Evolutionary conservation across 176 grass and related monocot genomes (phyloP).

Genomic region (Leersia perrieri): DNA sequence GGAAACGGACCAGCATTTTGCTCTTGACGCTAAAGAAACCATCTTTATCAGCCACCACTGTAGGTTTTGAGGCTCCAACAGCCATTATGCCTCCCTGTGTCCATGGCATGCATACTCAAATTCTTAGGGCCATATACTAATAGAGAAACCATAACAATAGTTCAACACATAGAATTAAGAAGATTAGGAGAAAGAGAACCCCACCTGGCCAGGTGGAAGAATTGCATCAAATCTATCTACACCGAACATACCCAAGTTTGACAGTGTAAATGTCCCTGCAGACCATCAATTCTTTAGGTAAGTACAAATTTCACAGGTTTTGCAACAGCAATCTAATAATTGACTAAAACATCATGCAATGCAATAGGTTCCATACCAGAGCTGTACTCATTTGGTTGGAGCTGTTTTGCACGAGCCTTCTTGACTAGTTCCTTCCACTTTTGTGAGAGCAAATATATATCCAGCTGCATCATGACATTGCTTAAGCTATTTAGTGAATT

Average conservation of each 20-base stretch:
- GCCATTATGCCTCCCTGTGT: conserved; percentile 94
- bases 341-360: not conserved
- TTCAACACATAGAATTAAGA: not conserved
- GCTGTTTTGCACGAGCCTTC: conserved; percentile 87
- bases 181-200: conserved; percentile 9
- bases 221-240: conserved; percentile 97
- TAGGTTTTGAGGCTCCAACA: conserved; percentile 91
- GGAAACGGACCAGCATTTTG: conserved; percentile 90
- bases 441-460: conserved; percentile 94
- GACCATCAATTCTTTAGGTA: conserved; percentile 24
- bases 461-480: conserved; percentile 56
- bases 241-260: conserved; percentile 98
- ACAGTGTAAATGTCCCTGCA: conserved; percentile 93
- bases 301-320: conserved; percentile 11
- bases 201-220: conserved; percentile 96
- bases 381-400: conserved; percentile 88
- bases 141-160: conserved; percentile 6
- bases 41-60: conserved; percentile 66
- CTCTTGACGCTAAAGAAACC: conserved; percentile 93
- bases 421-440: conserved; percentile 95
- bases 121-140: not conserved
- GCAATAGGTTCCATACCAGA: conserved; percentile 52
- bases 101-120: conserved; percentile 26
- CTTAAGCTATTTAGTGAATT: conserved; percentile 22
- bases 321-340: not conserved